Evolutionary conservation across 164 flowering plant species (phyloP), one percentile per base, ranked within the genome.

Genomic region (Saururus chinensis): DNA sequence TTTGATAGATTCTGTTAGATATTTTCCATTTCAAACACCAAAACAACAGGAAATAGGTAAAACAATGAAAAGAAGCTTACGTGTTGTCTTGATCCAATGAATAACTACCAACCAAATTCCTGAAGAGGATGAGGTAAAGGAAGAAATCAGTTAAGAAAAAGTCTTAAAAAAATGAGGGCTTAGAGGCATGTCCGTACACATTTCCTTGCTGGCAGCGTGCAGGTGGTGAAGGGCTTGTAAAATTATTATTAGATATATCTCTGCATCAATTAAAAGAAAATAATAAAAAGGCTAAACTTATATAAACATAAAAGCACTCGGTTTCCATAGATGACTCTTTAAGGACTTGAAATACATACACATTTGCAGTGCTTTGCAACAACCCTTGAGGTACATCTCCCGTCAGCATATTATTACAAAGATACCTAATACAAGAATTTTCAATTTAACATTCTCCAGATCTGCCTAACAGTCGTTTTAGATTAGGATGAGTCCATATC

Each of bases 31-130:
- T 2, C 2, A 2, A 45, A 45, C 16, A 22, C 20, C 25, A 22
- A 20, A 54, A 22, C 21, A 19, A 30, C 6, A 0, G 0, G 21
- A 21, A 0, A 6, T 8, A 54, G 25, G 24, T 8, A 21, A 7
- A 5, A 24, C 26, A 1, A 20, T 16, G 26, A 25, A 54, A 51
- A 54, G 26, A 24, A n/a, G 26, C 57, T 20, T 54, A 54, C 57
- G 57, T 16, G 23, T 7, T 54, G 57, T 24, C 57, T 11, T 54
- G 16, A 21, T 11, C 14, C 1, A 25, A 54, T 21, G 57, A 54
- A 20, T 54, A 54, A 20, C 57, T 54, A 24, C 25, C 57, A 24
- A 24, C 57, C 23, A 54, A 54, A 24, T 54, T 54, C 57, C 57
- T 54, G 57, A 54, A 45, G 11, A 54, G n/a, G 21, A 54, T 8